phyloP scores from a whole-genome alignment of 169 alveolate species.

The Plasmodium cynomolgi region DNA sequence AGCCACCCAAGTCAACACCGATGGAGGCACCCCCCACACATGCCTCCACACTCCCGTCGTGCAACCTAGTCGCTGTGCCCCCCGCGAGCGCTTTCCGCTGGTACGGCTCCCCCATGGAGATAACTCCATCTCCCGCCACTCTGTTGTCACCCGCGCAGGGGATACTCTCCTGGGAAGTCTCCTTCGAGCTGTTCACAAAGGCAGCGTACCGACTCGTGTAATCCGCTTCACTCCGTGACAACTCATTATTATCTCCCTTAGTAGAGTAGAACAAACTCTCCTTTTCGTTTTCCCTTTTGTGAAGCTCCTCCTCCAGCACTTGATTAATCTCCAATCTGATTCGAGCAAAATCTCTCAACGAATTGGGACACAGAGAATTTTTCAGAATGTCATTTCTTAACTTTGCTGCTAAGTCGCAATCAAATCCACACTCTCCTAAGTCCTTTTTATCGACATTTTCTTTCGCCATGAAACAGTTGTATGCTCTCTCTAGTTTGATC shows the following conservation, averaged over 20 bases:
- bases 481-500: slow-evolving; percentile 59
- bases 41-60: no score
- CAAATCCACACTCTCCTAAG: slow-evolving; percentile 71
- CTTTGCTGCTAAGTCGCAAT: slow-evolving; percentile 66
- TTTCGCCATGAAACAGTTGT: slow-evolving; percentile 67
- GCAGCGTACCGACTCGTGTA: not conserved
- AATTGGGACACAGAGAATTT: slow-evolving; percentile 45
- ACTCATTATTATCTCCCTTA: not conserved
- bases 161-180: not conserved
- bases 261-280: not conserved
- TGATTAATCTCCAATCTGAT: slow-evolving; percentile 56
- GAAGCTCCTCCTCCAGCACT: slow-evolving; percentile 58
- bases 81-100: not conserved
- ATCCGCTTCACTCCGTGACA: not conserved
- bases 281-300: slow-evolving; percentile 35
- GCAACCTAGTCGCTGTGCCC: not conserved
- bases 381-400: slow-evolving; percentile 54
- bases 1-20: not conserved
- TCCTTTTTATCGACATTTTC: slow-evolving; percentile 69
- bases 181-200: not conserved
- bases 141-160: not conserved
- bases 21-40: no score
- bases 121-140: not conserved
- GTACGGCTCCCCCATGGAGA: not conserved
- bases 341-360: slow-evolving; percentile 63